phyloP scores from a whole-genome alignment of 371 early-diverging fungal species.

The Mucor velutinosus region DNA sequence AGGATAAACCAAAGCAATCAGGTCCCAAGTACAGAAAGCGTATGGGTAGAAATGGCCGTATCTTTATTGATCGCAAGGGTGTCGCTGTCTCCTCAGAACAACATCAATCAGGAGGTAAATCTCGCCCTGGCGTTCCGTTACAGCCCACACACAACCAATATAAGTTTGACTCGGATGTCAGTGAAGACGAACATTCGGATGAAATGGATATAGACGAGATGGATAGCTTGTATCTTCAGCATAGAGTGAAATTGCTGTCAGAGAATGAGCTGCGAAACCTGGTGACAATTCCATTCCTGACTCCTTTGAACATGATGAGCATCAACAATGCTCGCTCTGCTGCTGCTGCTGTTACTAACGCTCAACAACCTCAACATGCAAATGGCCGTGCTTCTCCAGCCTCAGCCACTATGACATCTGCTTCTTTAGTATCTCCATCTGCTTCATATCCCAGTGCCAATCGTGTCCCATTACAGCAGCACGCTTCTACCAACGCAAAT shows the following conservation, averaged over 20 bases:
- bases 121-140: slow-evolving; percentile 13
- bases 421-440: background rate
- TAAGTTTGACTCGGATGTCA: slow-evolving; percentile 55
- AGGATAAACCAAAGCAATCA: slow-evolving; percentile 22
- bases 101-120: slow-evolving; percentile 21
- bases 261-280: slow-evolving; percentile 58
- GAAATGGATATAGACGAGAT: slow-evolving; percentile 40
- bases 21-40: slow-evolving; percentile 48
- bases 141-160: slow-evolving; percentile 21
- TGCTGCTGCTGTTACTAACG: slow-evolving; percentile 7
- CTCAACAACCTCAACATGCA: background rate
- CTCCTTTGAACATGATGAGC: slow-evolving; percentile 34
- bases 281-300: slow-evolving; percentile 40
- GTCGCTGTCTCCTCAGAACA: background rate
- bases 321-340: slow-evolving; percentile 16
- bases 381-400: background rate
- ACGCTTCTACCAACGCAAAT: background rate
- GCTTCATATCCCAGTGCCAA: background rate
- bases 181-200: slow-evolving; percentile 53
- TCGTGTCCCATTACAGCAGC: background rate
- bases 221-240: slow-evolving; percentile 36
- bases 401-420: background rate
- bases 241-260: slow-evolving; percentile 51
- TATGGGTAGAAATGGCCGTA: slow-evolving; percentile 62
- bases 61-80: slow-evolving; percentile 55